Evolutionary conservation across 1,284 basidiomycete genomes (phyloP).

Genomic region (Leccinum pachyderme): DNA sequence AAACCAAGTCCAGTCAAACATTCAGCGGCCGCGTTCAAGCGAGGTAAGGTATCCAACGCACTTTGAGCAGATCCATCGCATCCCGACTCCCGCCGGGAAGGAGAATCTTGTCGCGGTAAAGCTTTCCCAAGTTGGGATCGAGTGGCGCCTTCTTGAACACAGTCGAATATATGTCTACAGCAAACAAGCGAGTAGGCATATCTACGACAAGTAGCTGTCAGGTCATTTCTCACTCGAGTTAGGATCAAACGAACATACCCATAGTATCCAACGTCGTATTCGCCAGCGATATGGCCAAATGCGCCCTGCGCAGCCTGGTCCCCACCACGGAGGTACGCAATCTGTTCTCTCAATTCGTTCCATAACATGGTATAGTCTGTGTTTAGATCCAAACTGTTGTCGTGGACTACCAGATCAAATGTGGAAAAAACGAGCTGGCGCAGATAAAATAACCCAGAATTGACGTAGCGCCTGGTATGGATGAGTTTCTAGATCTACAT

Average conservation of each 20-base stretch:
- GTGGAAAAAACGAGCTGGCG: slow-evolving; percentile 79
- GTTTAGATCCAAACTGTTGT: slow-evolving; percentile 47
- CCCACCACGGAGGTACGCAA: slow-evolving; percentile 67
- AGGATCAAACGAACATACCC: not conserved
- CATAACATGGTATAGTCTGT: slow-evolving; percentile 75
- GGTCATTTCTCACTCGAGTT: not conserved
- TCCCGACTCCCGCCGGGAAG: slow-evolving; percentile 55
- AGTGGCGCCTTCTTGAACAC: slow-evolving; percentile 76
- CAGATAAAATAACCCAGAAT: slow-evolving; percentile 77
- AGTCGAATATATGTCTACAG: slow-evolving; percentile 32
- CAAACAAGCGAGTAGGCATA: slow-evolving; percentile 37
- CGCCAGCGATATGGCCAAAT: slow-evolving; percentile 10
- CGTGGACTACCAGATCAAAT: slow-evolving; percentile 75
- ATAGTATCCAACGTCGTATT: not conserved
- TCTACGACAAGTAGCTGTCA: slow-evolving; percentile 1
- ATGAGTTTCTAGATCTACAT: not conserved
- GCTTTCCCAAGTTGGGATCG: slow-evolving; percentile 47
- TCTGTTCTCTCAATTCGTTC: slow-evolving; percentile 64
- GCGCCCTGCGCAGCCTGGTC: slow-evolving; percentile 58
- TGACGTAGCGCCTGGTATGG: slow-evolving; percentile 65
- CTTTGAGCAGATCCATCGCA: slow-evolving; percentile 60
- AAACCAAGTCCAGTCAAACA: not conserved
- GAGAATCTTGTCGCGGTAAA: slow-evolving; percentile 53
- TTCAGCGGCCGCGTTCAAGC: not conserved
- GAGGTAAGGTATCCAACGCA: slow-evolving; percentile 12